phyloP scores from a whole-genome alignment of 108 stramenopile species.

The Skeletonema costatum region DNA sequence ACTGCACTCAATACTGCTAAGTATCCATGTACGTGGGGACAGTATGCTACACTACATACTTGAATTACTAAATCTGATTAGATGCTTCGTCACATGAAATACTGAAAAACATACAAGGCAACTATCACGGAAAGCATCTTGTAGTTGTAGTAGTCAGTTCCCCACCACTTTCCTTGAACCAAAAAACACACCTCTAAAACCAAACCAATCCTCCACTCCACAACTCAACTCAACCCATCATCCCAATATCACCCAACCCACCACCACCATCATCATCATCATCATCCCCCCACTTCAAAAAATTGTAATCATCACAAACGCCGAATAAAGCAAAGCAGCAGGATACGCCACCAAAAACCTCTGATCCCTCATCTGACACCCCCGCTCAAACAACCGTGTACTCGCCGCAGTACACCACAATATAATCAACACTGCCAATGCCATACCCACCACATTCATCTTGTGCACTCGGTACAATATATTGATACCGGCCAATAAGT shows the following conservation, averaged over 20 bases:
- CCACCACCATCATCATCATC: not conserved
- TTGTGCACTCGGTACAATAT: constrained; percentile 71
- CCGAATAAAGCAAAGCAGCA: constrained; percentile 92
- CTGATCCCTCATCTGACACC: constrained; percentile 91
- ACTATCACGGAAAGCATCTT: too few species aligned
- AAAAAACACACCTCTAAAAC: too few species aligned
- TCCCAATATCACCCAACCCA: not conserved
- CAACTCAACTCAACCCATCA: not conserved
- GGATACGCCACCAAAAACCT: constrained; percentile 98
- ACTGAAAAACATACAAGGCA: too few species aligned
- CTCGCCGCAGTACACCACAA: constrained; percentile 91
- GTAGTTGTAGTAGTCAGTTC: too few species aligned
- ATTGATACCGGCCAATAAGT: constrained; percentile 90
- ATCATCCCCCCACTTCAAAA: constrained; percentile 62
- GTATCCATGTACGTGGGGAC: too few species aligned
- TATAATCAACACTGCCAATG: constrained; percentile 83
- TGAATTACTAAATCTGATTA: too few species aligned
- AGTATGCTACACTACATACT: too few species aligned
- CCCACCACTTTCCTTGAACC: too few species aligned
- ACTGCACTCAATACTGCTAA: too few species aligned
- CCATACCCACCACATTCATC: constrained; percentile 71
- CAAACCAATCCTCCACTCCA: not conserved
- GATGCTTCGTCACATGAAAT: too few species aligned
- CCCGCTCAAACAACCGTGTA: constrained; percentile 93
- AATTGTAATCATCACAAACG: constrained; percentile 99